Evolutionary conservation across 169 alveolate genomes (phyloP).

Genomic region (Cryptosporidium ryanae): DNA sequence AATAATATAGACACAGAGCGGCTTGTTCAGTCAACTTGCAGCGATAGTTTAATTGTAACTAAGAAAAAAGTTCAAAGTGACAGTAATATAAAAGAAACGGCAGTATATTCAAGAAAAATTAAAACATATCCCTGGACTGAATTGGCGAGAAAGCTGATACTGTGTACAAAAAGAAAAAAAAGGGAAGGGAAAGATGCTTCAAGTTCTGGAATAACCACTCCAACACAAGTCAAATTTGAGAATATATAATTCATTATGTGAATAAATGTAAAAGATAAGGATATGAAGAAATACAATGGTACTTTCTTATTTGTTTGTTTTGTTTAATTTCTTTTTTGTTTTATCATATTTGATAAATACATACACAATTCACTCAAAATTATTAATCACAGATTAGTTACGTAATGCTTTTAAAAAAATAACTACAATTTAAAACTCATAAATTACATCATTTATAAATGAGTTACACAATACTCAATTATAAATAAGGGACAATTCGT

Average conservation of each 20-base stretch:
- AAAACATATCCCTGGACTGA: conserved; percentile 74
- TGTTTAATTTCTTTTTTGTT: too few relatives aligned
- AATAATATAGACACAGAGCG: neutral
- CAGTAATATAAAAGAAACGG: conserved; percentile 10
- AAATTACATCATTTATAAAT: too few relatives aligned
- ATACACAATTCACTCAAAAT: too few relatives aligned
- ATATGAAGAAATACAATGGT: neutral
- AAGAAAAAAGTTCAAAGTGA: neutral
- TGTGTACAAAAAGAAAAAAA: conserved; percentile 69
- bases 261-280: neutral
- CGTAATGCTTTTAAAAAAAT: too few relatives aligned
- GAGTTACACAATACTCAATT: too few relatives aligned
- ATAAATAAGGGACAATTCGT: too few relatives aligned
- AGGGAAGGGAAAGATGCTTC: conserved; percentile 32
- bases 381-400: too few relatives aligned
- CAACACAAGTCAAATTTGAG: conserved; percentile 36
- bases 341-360: too few relatives aligned
- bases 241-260: neutral
- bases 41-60: conserved; percentile 54
- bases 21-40: conserved; percentile 43
- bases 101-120: conserved; percentile 46
- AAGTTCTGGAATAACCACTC: conserved; percentile 24
- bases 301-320: neutral
- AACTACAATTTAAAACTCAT: too few relatives aligned
- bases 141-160: conserved; percentile 60